These are phyloP conservation scores for Mikania micrantha DNA, from an alignment of 129 eudicot species.

Conservation along the genomic window DNA sequence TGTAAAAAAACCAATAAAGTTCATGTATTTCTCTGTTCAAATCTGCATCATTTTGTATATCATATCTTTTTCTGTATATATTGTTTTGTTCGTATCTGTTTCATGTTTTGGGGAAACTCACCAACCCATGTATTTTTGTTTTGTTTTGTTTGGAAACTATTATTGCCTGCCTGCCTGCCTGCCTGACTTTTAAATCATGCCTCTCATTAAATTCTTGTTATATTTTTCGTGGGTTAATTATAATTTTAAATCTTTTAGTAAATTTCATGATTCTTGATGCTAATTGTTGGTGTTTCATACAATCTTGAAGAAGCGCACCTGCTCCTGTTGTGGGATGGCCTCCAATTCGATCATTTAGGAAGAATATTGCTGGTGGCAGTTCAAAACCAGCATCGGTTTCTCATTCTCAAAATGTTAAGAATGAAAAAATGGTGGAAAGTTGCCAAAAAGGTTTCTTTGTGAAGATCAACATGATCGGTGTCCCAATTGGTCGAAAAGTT, in stretches of 20 bases:
- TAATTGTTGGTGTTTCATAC: slow-evolving; percentile 1
- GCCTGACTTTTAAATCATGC: neutral
- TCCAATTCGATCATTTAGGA: slow-evolving; percentile 78
- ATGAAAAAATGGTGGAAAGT: slow-evolving; percentile 36
- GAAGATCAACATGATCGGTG: slow-evolving; percentile 93
- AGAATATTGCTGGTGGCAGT: slow-evolving; percentile 63
- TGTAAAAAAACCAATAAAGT: neutral
- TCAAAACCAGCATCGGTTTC: slow-evolving; percentile 36
- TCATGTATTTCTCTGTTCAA: neutral
- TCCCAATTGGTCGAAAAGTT: slow-evolving; percentile 87
- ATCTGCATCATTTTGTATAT: slow-evolving; percentile 9
- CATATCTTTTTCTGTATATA: too few species aligned
- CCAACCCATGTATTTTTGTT: slow-evolving; percentile 23
- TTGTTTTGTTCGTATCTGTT: slow-evolving; percentile 10
- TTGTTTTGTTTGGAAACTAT: slow-evolving; percentile 32
- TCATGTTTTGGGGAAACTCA: slow-evolving; percentile 26
- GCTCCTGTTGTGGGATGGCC: slow-evolving; percentile 99
- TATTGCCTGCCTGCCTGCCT: too few species aligned
- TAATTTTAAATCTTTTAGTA: neutral
- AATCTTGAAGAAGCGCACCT: slow-evolving; percentile 62
- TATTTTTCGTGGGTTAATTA: neutral
- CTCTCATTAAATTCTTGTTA: neutral
- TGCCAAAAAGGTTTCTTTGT: slow-evolving; percentile 57
- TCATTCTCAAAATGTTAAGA: slow-evolving; percentile 29
- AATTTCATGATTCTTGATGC: neutral